phyloP scores from a whole-genome alignment of 164 flowering plant genomes.

The Dillenia suffruticosa region DNA sequence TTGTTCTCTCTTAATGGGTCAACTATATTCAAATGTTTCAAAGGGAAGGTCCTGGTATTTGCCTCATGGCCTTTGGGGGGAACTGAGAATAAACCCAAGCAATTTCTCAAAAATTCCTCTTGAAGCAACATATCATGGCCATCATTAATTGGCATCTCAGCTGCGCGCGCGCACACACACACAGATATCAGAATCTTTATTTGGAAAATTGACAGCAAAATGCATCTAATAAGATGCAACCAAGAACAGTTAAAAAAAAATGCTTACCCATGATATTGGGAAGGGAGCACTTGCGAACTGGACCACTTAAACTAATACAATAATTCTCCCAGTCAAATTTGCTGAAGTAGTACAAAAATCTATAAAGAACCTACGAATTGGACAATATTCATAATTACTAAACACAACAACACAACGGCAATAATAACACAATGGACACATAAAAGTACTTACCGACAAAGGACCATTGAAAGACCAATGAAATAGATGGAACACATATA shows the following conservation, averaged over 20 bases:
- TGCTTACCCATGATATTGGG: slow-evolving; percentile 74
- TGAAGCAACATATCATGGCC: slow-evolving; percentile 54
- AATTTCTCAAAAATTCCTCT: slow-evolving; percentile 54
- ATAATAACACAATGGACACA: not conserved
- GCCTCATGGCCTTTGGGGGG: slow-evolving; percentile 51
- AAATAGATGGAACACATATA: slow-evolving; percentile 74
- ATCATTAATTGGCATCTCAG: slow-evolving; percentile 53
- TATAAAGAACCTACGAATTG: slow-evolving; percentile 66
- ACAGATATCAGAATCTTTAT: slow-evolving; percentile 7
- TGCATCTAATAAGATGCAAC: not conserved
- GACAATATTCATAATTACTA: not conserved
- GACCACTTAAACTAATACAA: slow-evolving; percentile 79
- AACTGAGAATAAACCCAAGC: slow-evolving; percentile 52
- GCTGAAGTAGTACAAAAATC: slow-evolving; percentile 89
- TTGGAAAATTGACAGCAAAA: not conserved
- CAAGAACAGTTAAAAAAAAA: not conserved
- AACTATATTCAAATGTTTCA: slow-evolving; percentile 79
- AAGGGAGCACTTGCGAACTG: slow-evolving; percentile 56
- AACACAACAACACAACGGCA: not conserved
- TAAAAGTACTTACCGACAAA: slow-evolving; percentile 50
- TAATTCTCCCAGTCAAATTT: slow-evolving; percentile 91
- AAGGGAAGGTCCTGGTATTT: slow-evolving; percentile 39
- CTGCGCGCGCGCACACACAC: slow-evolving; percentile 30
- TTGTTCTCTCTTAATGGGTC: slow-evolving; percentile 82
- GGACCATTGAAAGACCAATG: slow-evolving; percentile 75